Base-by-base conservation (phyloP, 1,284 basidiomycete genomes). In the Butyriboletus appendiculatus region DNA sequence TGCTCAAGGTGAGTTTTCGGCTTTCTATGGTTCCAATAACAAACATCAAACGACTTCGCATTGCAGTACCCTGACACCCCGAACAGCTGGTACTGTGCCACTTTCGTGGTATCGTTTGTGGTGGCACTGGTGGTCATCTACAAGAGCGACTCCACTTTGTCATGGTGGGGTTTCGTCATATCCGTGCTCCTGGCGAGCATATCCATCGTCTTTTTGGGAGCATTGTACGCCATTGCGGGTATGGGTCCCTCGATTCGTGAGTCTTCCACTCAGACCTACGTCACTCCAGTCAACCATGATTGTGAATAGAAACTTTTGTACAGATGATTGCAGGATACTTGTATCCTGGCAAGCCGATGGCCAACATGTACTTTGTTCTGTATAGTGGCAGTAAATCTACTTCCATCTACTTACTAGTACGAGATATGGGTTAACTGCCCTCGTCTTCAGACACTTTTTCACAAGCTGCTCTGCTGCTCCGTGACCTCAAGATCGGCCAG, bases 301-400 rank as follows among this genome's bases (percentile, higher is more conserved):
- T 32, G 2, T 22, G 15, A 0, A 35, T 22, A 68, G 61, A 59
- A 50, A 58, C 55, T 0, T 52, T 81, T 73, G 76, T 81, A 5
- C 81, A 84, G 64, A 81, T 86, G 72, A 73, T 86, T 26, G 82
- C 80, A 6, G 81, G 81, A 6, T 86, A 82, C 66, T 69, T 86
- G 24, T 79, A 83, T 63, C 82, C 81, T 0, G 81, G 85, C 30
- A 76, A 79, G 59, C 82, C 84, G 55, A 78, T 79, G 45, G 78
- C 78, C 44, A 84, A 81, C 61, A 83, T 85, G 65, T 81, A 82
- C 46, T 82, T 81, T 57, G 81, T 81, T n/a, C 65, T 84, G 12
- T 79, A 75, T 58, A 76, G 80, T 56, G 82, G 68, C 69, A 82
- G 75, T 73, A 20, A 53, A 52, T 54, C 34, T 5, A 26, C 11